Conservation (phyloP, 2,329 filamentous ascomycete genomes). For the Aspergillus sp. region DNA sequence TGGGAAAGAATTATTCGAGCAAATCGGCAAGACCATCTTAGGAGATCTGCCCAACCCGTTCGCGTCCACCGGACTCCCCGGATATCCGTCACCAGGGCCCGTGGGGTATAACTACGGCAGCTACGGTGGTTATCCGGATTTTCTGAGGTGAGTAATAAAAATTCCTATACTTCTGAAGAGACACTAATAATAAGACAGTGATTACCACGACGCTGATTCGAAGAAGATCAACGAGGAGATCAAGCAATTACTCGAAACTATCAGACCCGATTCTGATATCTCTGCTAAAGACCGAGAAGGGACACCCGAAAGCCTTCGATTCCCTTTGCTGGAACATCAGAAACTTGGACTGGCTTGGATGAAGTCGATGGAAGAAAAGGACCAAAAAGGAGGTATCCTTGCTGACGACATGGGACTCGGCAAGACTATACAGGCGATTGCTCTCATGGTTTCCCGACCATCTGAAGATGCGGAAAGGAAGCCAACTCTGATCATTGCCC, state of each 20-base stretch:
- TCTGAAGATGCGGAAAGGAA: constrained; percentile 58
- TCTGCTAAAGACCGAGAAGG: constrained; percentile 62
- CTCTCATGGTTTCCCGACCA: constrained; percentile 70
- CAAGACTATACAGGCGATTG: constrained; percentile 79
- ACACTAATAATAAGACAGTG: constrained; percentile 6
- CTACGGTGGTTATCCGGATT: constrained; percentile 2
- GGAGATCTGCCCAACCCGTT: constrained; percentile 5
- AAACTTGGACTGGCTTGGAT: constrained; percentile 76
- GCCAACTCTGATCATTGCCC: constrained; percentile 80
- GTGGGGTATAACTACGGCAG: neutral
- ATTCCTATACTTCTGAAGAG: neutral
- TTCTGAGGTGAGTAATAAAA: constrained; percentile 10
- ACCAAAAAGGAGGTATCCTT: constrained; percentile 72
- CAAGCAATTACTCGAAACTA: constrained; percentile 68
- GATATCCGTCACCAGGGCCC: neutral
- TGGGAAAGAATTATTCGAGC: constrained; percentile 11
- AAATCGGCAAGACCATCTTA: constrained; percentile 11
- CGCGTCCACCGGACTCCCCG: constrained; percentile 1
- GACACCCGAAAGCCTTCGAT: constrained; percentile 68
- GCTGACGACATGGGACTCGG: constrained; percentile 82
- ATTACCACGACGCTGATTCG: constrained; percentile 40
- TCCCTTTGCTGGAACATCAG: constrained; percentile 76
- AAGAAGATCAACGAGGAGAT: constrained; percentile 64
- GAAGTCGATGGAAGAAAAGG: constrained; percentile 68
- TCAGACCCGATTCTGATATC: constrained; percentile 68